These are phyloP conservation scores for Grosmannia clavigera DNA, from an alignment of 2,329 filamentous ascomycete species.

Conservation along the genomic window DNA sequence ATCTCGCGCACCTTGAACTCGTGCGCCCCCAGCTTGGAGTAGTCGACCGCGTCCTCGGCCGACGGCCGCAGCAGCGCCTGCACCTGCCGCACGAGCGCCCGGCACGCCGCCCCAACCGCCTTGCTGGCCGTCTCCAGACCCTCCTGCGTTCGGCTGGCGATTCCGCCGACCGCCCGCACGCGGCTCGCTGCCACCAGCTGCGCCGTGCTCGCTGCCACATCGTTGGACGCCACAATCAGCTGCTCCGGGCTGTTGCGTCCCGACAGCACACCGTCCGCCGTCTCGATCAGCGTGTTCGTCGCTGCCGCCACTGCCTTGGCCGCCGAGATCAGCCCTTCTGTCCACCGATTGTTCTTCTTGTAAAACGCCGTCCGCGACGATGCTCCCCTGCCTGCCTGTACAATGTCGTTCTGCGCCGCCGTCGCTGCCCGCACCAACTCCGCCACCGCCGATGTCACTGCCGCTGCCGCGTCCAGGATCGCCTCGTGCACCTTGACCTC, in stretches of 20 bases:
- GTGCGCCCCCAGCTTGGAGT: conserved; percentile 74
- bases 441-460: conserved; percentile 87
- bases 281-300: conserved; percentile 95
- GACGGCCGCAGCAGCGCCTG: conserved; percentile 87
- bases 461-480: conserved; percentile 83
- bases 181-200: conserved; percentile 91
- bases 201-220: conserved; percentile 89
- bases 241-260: conserved; percentile 90
- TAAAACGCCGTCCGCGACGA: conserved; percentile 90
- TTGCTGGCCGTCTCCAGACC: conserved; percentile 82
- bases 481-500: conserved; percentile 93
- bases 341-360: conserved; percentile 99
- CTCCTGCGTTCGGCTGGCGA: conserved; percentile 97
- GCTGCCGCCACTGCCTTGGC: conserved; percentile 91
- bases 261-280: conserved; percentile 87
- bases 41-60: conserved; percentile 75
- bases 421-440: conserved; percentile 92
- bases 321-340: conserved; percentile 90
- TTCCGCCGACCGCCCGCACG: conserved; percentile 72
- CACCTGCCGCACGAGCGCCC: conserved; percentile 80
- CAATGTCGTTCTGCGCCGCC: conserved; percentile 88
- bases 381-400: conserved; percentile 78
- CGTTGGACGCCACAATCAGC: conserved; percentile 93
- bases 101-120: conserved; percentile 80
- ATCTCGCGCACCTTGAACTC: conserved; percentile 99